These are phyloP conservation scores for Hymenoscyphus scutula DNA, from an alignment of 2,329 filamentous ascomycete species.

Conservation along the genomic window DNA sequence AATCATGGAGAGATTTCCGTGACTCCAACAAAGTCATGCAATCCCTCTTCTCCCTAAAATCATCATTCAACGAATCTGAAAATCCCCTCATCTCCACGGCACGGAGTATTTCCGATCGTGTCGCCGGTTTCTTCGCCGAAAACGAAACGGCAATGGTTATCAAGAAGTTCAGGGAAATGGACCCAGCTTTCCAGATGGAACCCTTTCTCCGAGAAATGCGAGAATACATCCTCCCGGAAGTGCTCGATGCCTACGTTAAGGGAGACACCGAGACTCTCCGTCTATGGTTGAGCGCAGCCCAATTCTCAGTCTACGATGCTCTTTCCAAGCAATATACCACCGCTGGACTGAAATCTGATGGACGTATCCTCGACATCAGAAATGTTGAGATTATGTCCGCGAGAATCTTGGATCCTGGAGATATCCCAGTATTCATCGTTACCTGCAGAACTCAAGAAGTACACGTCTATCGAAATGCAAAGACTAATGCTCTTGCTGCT, in stretches of 20 bases:
- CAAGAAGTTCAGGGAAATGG: slow-evolving; percentile 96
- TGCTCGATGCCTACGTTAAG: slow-evolving; percentile 96
- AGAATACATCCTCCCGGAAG: slow-evolving; percentile 96
- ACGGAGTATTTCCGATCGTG: slow-evolving; percentile 86
- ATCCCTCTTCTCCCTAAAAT: slow-evolving; percentile 80
- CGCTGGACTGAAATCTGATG: slow-evolving; percentile 89
- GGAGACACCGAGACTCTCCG: slow-evolving; percentile 88
- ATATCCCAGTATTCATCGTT: slow-evolving; percentile 94
- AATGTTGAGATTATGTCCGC: slow-evolving; percentile 86
- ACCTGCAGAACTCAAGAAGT: slow-evolving; percentile 97
- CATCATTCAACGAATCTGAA: slow-evolving; percentile 91
- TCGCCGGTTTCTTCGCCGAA: slow-evolving; percentile 95
- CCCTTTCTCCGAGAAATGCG: slow-evolving; percentile 92
- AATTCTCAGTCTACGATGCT: slow-evolving; percentile 96
- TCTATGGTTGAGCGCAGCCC: slow-evolving; percentile 92
- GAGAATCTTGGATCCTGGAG: slow-evolving; percentile 77
- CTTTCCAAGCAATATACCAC: slow-evolving; percentile 94
- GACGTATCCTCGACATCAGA: slow-evolving; percentile 90
- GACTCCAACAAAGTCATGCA: slow-evolving; percentile 88
- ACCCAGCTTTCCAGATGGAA: slow-evolving; percentile 91
- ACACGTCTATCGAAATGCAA: slow-evolving; percentile 91
- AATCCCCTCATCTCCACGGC: slow-evolving; percentile 90
- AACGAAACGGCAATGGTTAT: slow-evolving; percentile 98
- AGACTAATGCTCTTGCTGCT: slow-evolving; percentile 83
- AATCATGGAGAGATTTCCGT: slow-evolving; percentile 95